Percentiles rank a stretch among this genome's conserved stretches.
phyloP scores from a whole-genome alignment of 2,329 filamentous ascomycete genomes.

The Dothideomycetes sp. region DNA sequence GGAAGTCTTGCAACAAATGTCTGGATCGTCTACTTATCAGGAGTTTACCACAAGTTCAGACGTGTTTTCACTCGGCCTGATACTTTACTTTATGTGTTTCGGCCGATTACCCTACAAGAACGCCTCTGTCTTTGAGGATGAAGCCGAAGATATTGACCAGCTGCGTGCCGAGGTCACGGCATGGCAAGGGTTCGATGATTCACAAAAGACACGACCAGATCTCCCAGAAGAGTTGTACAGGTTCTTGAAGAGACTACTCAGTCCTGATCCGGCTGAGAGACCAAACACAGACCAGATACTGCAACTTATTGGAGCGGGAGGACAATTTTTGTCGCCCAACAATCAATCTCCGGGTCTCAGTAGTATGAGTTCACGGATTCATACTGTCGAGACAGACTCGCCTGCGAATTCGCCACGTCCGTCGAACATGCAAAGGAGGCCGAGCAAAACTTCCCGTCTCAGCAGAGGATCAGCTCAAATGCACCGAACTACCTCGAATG shows the following conservation, averaged over 20 bases:
- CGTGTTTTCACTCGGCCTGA: slow-evolving; percentile 98
- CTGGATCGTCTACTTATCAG: too few relatives aligned
- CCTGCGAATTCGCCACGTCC: slow-evolving; percentile 32
- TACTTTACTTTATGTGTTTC: slow-evolving; percentile 97
- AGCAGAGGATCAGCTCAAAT: slow-evolving; percentile 14
- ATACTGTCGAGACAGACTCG: too few relatives aligned
- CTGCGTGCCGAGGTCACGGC: slow-evolving; percentile 72
- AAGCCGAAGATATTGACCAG: slow-evolving; percentile 77
- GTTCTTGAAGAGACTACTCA: slow-evolving; percentile 71
- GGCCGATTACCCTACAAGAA: slow-evolving; percentile 57
- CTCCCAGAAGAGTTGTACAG: slow-evolving; percentile 79
- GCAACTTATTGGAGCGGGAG: slow-evolving; percentile 61
- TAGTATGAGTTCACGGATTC: slow-evolving; percentile 31
- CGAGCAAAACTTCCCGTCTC: slow-evolving; percentile 19
- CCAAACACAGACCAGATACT: slow-evolving; percentile 83
- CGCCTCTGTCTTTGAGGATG: slow-evolving; percentile 44
- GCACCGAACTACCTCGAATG: neutral
- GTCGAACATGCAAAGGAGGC: slow-evolving; percentile 15
- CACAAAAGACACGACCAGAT: slow-evolving; percentile 65
- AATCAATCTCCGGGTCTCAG: slow-evolving; percentile 23
- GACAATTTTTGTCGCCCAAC: slow-evolving; percentile 38
- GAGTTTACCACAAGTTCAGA: slow-evolving; percentile 97
- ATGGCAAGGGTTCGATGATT: slow-evolving; percentile 69
- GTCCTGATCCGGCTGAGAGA: slow-evolving; percentile 64
- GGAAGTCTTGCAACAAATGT: slow-evolving; percentile 74